Base-by-base conservation (phyloP, 305 asterid species). In the Vinca major region DNA sequence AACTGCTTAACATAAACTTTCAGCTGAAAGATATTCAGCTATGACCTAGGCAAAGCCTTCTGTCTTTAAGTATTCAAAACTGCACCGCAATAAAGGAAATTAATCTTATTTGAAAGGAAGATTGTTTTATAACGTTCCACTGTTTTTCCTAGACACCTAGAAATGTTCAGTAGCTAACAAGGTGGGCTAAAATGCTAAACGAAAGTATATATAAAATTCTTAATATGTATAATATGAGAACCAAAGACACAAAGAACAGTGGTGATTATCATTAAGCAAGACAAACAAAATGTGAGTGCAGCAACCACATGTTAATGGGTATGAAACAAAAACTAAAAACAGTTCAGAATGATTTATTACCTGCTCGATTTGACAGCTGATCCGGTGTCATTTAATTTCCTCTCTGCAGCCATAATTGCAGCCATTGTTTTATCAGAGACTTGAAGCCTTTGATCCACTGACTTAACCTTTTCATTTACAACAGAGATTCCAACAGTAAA, bases 331-430 rank as follows among this genome's bases (percentile, higher is more conserved):
- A 40, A 33, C 73, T 1, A 26, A 55, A 56, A 40, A 21, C 45
- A 65, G 36, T 14, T 9, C 61, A 66, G 19, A 12, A 57, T 63
- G 68, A 51, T 61, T 50, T 63, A 80, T 71, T 62, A 90, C 97
- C 97, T 92, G 96, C 98, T 92, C 63, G 98, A 86, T 81, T 90
- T 92, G 80, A 92, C 97, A 73, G 96, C 98, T 66, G 98, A 84
- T 68, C 98, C 98, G 68, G 98, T 90, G 79, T 86, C 84, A 73
- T 90, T 92, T 79, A 90, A 53, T 81, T 90, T 92, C 77, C 95
- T 85, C 73, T 92, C 98, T 41, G 98, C 97, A 45, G 96, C 96
- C 90, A 90, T 64, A 67, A 92, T 69, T 70, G 97, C 98, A 53
- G 98, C 91, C 94, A 90, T 86, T 44, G 98, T 91, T 82, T 90